Evolutionary conservation across 441 rosid genomes (phyloP).

Genomic region (Brassica hybrid): DNA sequence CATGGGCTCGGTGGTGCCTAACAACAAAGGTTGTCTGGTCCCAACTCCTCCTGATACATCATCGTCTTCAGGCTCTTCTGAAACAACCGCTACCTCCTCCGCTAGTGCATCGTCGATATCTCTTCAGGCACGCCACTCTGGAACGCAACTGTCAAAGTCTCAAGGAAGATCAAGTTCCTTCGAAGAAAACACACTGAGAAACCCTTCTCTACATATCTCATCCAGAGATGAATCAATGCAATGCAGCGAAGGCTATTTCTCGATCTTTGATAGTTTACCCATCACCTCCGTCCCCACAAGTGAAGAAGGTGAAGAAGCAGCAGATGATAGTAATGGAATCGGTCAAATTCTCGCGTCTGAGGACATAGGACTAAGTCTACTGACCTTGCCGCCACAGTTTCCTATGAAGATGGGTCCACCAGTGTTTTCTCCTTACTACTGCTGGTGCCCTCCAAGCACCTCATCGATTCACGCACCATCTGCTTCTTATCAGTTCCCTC

Average conservation of each 20-base stretch:
- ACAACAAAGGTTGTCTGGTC: conserved; percentile 35
- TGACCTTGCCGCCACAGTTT: conserved; percentile 25
- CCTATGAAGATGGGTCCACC: conserved; percentile 48
- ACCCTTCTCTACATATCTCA: conserved; percentile 56
- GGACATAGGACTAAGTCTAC: neutral
- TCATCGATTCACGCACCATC: conserved; percentile 50
- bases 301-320: conserved; percentile 45
- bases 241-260: conserved; percentile 59
- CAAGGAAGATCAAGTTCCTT: conserved; percentile 83
- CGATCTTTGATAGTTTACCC: conserved; percentile 50
- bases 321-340: conserved; percentile 40
- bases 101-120: conserved; percentile 49
- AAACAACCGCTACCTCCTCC: conserved; percentile 37
- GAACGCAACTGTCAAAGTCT: conserved; percentile 53
- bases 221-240: conserved; percentile 66
- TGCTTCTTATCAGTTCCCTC: conserved; percentile 46
- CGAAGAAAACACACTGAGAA: conserved; percentile 65
- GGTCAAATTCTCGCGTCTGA: neutral
- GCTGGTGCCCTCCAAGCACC: conserved; percentile 83
- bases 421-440: conserved; percentile 76
- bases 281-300: conserved; percentile 43
- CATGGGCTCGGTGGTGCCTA: conserved; percentile 60
- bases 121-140: conserved; percentile 51
- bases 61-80: conserved; percentile 25
- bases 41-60: conserved; percentile 33